Evolutionary conservation across 1,139 yeast genomes (phyloP).

Genomic region (Pichia sp.): DNA sequence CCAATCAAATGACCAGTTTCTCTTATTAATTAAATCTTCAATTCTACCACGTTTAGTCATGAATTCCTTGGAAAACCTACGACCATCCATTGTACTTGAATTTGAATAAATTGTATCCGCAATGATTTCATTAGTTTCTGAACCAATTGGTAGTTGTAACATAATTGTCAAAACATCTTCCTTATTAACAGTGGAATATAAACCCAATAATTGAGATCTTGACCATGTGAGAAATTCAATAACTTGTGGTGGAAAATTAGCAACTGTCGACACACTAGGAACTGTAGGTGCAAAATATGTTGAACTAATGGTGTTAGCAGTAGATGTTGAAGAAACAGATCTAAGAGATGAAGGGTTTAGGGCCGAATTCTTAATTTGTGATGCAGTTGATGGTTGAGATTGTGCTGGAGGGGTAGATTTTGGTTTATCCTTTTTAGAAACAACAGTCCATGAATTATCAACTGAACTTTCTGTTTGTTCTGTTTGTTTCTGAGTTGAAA

Average conservation of each 20-base stretch:
- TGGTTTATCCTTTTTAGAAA: constrained; percentile 33
- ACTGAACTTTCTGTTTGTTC: constrained; percentile 7
- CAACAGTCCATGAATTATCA: constrained; percentile 42
- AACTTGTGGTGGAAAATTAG: constrained; percentile 24
- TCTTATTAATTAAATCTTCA: constrained; percentile 45
- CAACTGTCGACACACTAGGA: constrained; percentile 1
- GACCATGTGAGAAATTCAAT: constrained; percentile 86
- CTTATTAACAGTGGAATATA: constrained; percentile 67
- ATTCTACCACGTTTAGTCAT: constrained; percentile 68
- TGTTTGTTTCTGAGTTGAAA: constrained; percentile 21
- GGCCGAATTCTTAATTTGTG: constrained; percentile 12
- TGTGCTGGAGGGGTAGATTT: background rate
- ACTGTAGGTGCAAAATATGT: constrained; percentile 5
- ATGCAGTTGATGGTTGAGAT: constrained; percentile 17
- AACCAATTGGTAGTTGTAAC: constrained; percentile 65
- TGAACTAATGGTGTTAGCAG: background rate
- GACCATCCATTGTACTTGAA: constrained; percentile 89
- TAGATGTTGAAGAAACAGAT: constrained; percentile 26
- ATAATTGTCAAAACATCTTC: constrained; percentile 77
- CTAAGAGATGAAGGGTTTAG: constrained; percentile 21
- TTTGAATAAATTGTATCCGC: constrained; percentile 90
- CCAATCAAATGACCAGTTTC: constrained; percentile 53
- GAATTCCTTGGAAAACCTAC: constrained; percentile 88
- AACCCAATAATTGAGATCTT: constrained; percentile 60
- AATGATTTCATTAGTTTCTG: constrained; percentile 76